These are phyloP conservation scores for Pseudozyma hubeiensis DNA, from an alignment of 1,284 basidiomycete genomes.

Conservation along the genomic window DNA sequence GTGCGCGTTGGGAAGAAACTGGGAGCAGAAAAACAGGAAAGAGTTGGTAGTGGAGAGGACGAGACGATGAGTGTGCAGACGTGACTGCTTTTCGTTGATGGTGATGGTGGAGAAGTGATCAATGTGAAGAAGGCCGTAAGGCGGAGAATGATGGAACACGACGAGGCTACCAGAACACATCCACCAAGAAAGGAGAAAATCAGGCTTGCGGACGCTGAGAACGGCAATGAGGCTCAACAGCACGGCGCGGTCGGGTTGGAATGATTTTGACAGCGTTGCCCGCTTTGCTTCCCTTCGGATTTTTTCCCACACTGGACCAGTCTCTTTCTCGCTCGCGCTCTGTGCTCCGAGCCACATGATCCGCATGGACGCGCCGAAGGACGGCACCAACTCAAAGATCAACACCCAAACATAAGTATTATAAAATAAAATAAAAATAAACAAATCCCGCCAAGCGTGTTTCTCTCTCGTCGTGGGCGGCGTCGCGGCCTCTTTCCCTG, in stretches of 20 bases:
- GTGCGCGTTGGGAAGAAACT: not conserved
- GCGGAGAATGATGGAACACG: not conserved
- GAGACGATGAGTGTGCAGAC: not conserved
- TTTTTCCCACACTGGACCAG: not conserved
- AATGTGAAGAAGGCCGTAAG: not conserved
- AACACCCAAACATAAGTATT: not conserved
- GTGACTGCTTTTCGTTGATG: not conserved
- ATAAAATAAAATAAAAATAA: not conserved
- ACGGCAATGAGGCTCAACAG: not conserved
- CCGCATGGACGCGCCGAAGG: not conserved
- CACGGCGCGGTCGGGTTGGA: not conserved
- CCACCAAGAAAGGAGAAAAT: not conserved
- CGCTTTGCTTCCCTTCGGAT: not conserved
- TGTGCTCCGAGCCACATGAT: not conserved
- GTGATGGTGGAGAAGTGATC: conserved; percentile 3
- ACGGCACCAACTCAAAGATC: not conserved
- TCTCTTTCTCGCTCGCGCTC: not conserved
- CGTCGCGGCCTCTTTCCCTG: too few relatives aligned
- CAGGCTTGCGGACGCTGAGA: conserved; percentile 15
- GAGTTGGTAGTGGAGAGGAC: not conserved
- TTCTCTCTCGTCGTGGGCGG: too few relatives aligned
- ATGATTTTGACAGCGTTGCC: conserved; percentile 9
- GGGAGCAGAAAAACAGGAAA: not conserved
- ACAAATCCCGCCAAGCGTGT: not conserved
- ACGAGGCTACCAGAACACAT: not conserved